A percentile compares a stretch with the other conserved stretches of the same genome.
Conservation (phyloP, 441 rosid species). For the Flueggea neowawraea region DNA sequence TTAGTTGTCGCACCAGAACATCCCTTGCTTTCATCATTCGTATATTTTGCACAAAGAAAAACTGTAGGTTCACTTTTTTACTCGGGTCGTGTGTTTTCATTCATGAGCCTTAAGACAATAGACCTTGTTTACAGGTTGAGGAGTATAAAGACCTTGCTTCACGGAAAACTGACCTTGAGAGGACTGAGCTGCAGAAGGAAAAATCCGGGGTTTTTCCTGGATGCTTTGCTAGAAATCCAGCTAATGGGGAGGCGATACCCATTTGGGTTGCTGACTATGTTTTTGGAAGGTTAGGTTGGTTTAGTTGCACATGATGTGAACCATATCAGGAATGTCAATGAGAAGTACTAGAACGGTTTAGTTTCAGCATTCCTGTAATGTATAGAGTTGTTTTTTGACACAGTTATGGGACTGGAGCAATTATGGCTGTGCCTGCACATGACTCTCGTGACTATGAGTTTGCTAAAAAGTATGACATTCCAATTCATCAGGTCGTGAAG, state of each 20-base stretch:
- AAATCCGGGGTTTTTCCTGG: constrained; percentile 93
- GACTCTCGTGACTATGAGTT: constrained; percentile 86
- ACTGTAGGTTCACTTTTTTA: constrained; percentile 31
- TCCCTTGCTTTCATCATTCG: constrained; percentile 51
- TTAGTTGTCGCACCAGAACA: constrained; percentile 97
- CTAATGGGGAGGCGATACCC: constrained; percentile 83
- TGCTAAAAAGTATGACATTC: constrained; percentile 72
- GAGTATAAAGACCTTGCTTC: constrained; percentile 77
- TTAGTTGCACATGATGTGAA: constrained; percentile 1
- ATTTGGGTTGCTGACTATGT: constrained; percentile 99
- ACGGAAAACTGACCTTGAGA: constrained; percentile 90
- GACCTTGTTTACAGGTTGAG: constrained; percentile 57
- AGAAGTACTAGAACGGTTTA: neutral
- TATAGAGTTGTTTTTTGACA: constrained; percentile 15
- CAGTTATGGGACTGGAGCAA: constrained; percentile 99
- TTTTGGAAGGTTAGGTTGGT: constrained; percentile 62
- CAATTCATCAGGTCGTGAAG: constrained; percentile 69
- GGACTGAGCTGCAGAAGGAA: constrained; percentile 97
- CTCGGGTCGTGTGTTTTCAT: constrained; percentile 10
- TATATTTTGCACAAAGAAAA: constrained; percentile 45
- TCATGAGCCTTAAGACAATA: constrained; percentile 5
- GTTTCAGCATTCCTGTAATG: constrained; percentile 6
- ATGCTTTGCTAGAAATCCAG: constrained; percentile 82
- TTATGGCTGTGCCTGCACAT: constrained; percentile 98
- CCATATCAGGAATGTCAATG: constrained; percentile 3